These are phyloP conservation scores for Skeletonema marinoi DNA, from an alignment of 108 stramenopile genomes.

Conservation along the genomic window DNA sequence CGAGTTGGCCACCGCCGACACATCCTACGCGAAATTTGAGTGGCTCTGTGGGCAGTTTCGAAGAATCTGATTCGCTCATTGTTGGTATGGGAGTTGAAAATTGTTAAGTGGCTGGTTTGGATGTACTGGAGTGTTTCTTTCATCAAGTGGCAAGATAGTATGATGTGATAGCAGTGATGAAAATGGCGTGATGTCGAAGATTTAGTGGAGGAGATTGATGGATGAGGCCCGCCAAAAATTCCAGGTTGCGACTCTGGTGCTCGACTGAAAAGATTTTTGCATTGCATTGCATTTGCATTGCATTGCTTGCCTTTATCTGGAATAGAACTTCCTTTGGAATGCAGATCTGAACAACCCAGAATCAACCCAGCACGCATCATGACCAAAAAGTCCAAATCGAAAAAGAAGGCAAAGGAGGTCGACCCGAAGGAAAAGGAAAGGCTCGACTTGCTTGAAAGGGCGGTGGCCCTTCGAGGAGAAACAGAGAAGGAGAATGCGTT, in stretches of 20 bases:
- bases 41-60: conserved; percentile 34
- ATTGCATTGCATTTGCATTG: background rate
- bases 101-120: background rate
- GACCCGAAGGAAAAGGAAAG: conserved; percentile 23
- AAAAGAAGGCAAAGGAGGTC: conserved; percentile 10
- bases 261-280: no score
- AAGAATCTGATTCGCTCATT: conserved; percentile 2
- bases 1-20: conserved; percentile 98
- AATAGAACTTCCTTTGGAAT: background rate
- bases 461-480: conserved; percentile 15
- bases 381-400: conserved; percentile 31
- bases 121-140: background rate
- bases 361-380: background rate
- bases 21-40: conserved; percentile 79
- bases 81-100: background rate
- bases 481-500: conserved; percentile 1
- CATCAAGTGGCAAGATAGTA: background rate
- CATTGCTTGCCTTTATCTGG: no score
- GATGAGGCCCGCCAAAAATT: background rate
- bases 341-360: no score
- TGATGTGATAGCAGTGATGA: background rate
- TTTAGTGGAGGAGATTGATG: background rate
- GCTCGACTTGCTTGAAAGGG: conserved; percentile 27
- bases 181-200: background rate
- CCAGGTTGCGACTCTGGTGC: background rate